Conservation (phyloP, 805 yeast species). For the Hanseniaspora valbyensis region DNA sequence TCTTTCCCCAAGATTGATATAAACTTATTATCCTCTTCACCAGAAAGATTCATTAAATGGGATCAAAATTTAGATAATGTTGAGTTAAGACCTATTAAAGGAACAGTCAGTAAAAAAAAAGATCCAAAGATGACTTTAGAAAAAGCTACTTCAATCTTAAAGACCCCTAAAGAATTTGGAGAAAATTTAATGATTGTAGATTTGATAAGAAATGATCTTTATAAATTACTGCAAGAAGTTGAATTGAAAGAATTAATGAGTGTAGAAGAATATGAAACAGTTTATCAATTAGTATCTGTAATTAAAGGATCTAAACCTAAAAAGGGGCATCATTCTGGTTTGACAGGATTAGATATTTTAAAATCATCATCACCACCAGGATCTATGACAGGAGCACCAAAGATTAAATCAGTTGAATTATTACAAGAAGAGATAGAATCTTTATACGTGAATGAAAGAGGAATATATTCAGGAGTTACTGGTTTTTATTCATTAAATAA, state of each 20-base stretch:
- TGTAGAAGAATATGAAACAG: conserved; percentile 86
- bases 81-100: conserved; percentile 90
- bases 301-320: conserved; percentile 46
- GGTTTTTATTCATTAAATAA: conserved; percentile 91
- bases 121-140: conserved; percentile 41
- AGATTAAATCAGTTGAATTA: conserved; percentile 79
- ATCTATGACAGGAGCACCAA: conserved; percentile 99
- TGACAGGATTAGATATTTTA: conserved; percentile 68
- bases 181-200: conserved; percentile 97
- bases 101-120: conserved; percentile 62
- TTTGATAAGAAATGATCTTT: conserved; percentile 81
- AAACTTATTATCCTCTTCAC: conserved; percentile 73
- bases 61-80: conserved; percentile 36
- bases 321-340: conserved; percentile 22
- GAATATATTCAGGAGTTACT: conserved; percentile 85
- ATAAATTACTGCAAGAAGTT: conserved; percentile 54
- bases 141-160: conserved; percentile 52
- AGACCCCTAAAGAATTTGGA: conserved; percentile 85
- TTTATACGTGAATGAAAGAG: conserved; percentile 39
- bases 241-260: conserved; percentile 69
- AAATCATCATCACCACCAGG: conserved; percentile 87
- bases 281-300: conserved; percentile 83
- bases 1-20: conserved; percentile 44
- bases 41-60: conserved; percentile 89
- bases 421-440: conserved; percentile 38